Percentiles rank a stretch among this genome's conserved stretches.
Evolutionary conservation across 257 asterid species (phyloP).

Genomic region (Linderniella brevidens): DNA sequence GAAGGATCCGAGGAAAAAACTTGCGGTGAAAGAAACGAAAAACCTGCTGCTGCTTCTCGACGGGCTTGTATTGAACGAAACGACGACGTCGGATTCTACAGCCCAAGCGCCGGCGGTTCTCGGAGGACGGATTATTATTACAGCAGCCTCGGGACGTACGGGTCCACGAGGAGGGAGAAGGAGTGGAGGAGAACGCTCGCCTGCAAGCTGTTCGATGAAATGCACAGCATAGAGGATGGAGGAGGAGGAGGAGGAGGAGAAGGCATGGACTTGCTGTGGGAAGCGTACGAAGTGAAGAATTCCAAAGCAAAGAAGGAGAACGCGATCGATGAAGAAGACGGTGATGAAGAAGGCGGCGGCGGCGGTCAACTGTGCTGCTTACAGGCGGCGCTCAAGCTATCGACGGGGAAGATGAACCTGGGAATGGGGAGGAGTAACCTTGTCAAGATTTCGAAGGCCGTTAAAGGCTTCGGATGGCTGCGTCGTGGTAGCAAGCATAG

Average conservation of each 20-base stretch:
- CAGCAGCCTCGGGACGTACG: not conserved
- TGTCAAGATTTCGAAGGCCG: slow-evolving; percentile 47
- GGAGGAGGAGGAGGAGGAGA: slow-evolving; percentile 39
- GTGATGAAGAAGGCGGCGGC: slow-evolving; percentile 17
- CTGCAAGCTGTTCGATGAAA: slow-evolving; percentile 16
- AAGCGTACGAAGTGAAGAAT: slow-evolving; percentile 41
- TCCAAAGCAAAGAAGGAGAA: slow-evolving; percentile 10
- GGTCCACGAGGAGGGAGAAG: slow-evolving; percentile 9
- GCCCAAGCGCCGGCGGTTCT: slow-evolving; percentile 10
- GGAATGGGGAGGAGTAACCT: slow-evolving; percentile 69
- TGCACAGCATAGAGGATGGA: slow-evolving; percentile 26
- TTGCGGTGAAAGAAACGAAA: not conserved
- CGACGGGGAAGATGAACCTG: slow-evolving; percentile 67
- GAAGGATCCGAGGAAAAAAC: slow-evolving; percentile 30
- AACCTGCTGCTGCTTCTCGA: not conserved
- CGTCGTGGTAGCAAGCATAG: slow-evolving; percentile 37
- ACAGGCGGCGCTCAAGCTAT: slow-evolving; percentile 56
- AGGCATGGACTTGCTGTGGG: slow-evolving; percentile 91
- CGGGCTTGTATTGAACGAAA: too few relatives aligned
- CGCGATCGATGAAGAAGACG: not conserved
- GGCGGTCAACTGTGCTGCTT: slow-evolving; percentile 41
- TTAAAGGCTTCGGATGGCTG: slow-evolving; percentile 80
- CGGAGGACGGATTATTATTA: slow-evolving; percentile 3
- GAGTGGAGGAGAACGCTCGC: slow-evolving; percentile 10
- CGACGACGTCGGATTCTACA: too few relatives aligned